Evolutionary conservation across 2,329 filamentous ascomycete species (phyloP).

Genomic region (Fusarium praegraminearum): DNA sequence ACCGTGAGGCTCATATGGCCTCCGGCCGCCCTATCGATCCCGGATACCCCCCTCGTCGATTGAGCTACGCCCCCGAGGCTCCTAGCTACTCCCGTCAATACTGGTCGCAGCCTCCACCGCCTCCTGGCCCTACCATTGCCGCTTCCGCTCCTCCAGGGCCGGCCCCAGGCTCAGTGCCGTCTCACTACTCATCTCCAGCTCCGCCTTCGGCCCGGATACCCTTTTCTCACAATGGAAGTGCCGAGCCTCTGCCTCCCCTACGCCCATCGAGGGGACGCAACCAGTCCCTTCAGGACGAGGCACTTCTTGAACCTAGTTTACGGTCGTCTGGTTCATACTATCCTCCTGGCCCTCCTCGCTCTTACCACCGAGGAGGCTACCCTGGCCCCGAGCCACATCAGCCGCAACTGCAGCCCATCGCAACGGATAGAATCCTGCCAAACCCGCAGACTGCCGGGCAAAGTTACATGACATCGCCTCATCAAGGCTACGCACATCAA

Average conservation of each 20-base stretch:
- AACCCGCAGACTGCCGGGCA: constrained; percentile 50
- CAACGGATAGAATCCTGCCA: constrained; percentile 52
- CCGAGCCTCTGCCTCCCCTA: constrained; percentile 55
- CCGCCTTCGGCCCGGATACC: constrained; percentile 50
- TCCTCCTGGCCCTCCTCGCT: constrained; percentile 46
- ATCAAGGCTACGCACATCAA: constrained; percentile 50
- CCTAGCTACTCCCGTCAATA: constrained; percentile 51
- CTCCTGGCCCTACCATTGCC: constrained; percentile 40
- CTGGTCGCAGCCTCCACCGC: constrained; percentile 52
- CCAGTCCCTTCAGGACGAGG: constrained; percentile 52
- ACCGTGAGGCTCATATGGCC: constrained; percentile 48
- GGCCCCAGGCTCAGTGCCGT: constrained; percentile 37
- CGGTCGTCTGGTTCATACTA: constrained; percentile 52
- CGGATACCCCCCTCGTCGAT: constrained; percentile 49
- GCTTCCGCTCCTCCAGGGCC: constrained; percentile 32
- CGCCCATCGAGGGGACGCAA: constrained; percentile 54
- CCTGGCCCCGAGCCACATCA: constrained; percentile 47
- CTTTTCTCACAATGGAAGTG: constrained; percentile 52
- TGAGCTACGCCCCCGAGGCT: constrained; percentile 50
- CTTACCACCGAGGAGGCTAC: constrained; percentile 51
- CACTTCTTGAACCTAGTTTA: constrained; percentile 50
- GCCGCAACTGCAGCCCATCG: constrained; percentile 48
- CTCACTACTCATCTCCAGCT: constrained; percentile 48
- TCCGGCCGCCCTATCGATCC: constrained; percentile 51
- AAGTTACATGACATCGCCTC: constrained; percentile 53